Evolutionary conservation across 2,329 filamentous ascomycete species (phyloP), one percentile per base, ranked within the genome.

Genomic region (Periconia sp.): DNA sequence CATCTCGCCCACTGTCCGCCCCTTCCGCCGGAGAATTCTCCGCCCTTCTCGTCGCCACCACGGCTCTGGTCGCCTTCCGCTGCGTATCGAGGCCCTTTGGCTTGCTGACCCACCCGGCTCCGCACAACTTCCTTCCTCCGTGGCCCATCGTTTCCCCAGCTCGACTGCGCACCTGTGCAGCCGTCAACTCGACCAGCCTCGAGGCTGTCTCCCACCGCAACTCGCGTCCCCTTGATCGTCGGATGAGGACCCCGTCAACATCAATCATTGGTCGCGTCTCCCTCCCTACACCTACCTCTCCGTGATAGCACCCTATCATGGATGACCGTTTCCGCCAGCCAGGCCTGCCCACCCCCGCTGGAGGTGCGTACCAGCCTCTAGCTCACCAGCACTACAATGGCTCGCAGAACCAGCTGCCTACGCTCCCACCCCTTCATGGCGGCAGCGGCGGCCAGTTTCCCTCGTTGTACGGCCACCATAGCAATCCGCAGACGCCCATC

Each of bases 401-500:
- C 36, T 40, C 55, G 25, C 61, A 66, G 42, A 50, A 54, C 45
- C 57, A 62, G 46, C 56, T 65, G 40, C 65, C 63, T 40, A 67
- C 65, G 28, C 59, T 69, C 40, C 66, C 67, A 18, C 67, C 66
- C 19, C 57, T 69, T n/a, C 61, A 68, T 40, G 43, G 48, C 24
- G 43, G 48, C 24, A 60, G 54, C 48, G 56, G 52, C 42, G 37
- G 57, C 32, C 59, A 58, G 40, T 69, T 56, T 42, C 49, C 62
- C 23, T 57, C 61, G 37, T 35, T 67, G 56, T 70, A 70, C 54
- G 54, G 61, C 52, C 63, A 66, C 50, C 43, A 61, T 47, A 68
- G 64, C 57, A 68, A 66, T 53, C 61, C 68, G 36, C 68, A 71
- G 57, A 68, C 66, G 52, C 66, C 66, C 39, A 59, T 69, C 48